phyloP scores from a whole-genome alignment of 202 grass and related monocot genomes.

The Alloteropsis angusta region DNA sequence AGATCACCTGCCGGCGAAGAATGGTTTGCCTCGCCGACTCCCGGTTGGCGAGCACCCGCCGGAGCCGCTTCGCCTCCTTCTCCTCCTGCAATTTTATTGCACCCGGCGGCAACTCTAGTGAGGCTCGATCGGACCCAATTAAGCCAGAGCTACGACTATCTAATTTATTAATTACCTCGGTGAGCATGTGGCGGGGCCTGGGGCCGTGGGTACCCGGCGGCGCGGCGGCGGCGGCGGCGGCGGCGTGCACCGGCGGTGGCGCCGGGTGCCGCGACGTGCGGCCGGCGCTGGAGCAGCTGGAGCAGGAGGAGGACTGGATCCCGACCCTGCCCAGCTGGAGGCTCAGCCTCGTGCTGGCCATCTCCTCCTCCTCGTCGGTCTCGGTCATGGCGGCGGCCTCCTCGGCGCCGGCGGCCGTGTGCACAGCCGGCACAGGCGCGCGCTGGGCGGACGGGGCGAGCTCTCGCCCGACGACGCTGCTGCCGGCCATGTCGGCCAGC shows the following conservation, averaged over 20 bases:
- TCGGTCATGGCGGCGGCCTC: neutral
- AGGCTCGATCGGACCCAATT: neutral
- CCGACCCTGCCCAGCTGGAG: conserved; percentile 25
- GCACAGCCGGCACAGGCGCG: neutral
- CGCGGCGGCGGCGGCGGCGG: neutral
- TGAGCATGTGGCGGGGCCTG: conserved; percentile 28
- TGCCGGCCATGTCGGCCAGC: conserved; percentile 41
- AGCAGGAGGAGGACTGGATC: conserved; percentile 13
- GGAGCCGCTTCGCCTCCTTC: conserved; percentile 76
- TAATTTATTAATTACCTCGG: conserved; percentile 4
- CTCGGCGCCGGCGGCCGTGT: neutral
- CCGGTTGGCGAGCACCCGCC: conserved; percentile 76
- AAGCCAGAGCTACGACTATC: too few relatives aligned
- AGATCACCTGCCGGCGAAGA: conserved; percentile 52
- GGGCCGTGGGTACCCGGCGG: neutral
- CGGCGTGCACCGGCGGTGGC: neutral
- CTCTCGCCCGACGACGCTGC: neutral
- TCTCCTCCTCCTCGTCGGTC: conserved; percentile 28
- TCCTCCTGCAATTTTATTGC: conserved; percentile 30
- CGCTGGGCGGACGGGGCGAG: neutral
- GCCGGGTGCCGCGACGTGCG: neutral
- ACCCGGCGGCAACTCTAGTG: neutral
- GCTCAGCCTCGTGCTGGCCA: conserved; percentile 41
- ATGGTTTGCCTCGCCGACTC: conserved; percentile 79
- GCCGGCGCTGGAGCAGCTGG: conserved; percentile 23